Conservation (phyloP, 2,329 filamentous ascomycete species). For the Nothopassalora personata region DNA sequence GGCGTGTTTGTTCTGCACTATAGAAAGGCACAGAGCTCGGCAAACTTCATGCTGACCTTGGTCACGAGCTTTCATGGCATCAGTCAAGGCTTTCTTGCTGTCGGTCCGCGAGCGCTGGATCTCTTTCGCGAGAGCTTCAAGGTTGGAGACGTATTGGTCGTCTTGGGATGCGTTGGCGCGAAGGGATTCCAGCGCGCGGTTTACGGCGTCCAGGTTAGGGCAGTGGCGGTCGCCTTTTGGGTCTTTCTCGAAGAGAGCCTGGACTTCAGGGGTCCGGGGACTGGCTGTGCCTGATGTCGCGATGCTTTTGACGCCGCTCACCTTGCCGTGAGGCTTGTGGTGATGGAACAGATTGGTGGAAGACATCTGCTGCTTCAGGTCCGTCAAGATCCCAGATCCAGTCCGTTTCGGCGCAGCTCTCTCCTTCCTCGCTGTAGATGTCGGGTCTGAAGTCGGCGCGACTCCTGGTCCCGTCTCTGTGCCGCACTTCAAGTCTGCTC, state of each 20-base stretch:
- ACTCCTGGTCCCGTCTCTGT: neutral
- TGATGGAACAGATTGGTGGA: neutral
- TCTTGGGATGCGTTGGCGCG: neutral
- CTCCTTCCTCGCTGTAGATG: neutral
- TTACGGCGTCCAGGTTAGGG: slow-evolving; percentile 18
- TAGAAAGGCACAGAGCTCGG: slow-evolving; percentile 18
- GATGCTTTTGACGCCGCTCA: neutral
- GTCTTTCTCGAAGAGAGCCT: slow-evolving; percentile 12
- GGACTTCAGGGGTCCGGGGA: slow-evolving; percentile 16
- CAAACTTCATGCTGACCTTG: slow-evolving; percentile 17
- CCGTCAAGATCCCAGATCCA: slow-evolving; percentile 1
- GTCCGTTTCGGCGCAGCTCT: neutral
- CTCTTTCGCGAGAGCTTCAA: slow-evolving; percentile 12
- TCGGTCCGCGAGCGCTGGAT: slow-evolving; percentile 12
- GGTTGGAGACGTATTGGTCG: slow-evolving; percentile 8
- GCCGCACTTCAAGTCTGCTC: neutral
- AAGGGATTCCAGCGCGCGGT: slow-evolving; percentile 16
- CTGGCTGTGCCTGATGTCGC: neutral
- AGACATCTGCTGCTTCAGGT: neutral
- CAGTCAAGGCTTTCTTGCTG: slow-evolving; percentile 14
- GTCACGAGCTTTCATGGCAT: slow-evolving; percentile 22
- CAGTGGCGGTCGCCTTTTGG: slow-evolving; percentile 4
- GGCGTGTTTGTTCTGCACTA: slow-evolving; percentile 18
- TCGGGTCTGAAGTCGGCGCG: neutral
- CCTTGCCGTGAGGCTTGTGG: neutral